Evolutionary conservation across 2,329 filamentous ascomycete genomes (phyloP), one percentile per base, ranked within the genome.

Genomic region (Fusarium decemcellulare): DNA sequence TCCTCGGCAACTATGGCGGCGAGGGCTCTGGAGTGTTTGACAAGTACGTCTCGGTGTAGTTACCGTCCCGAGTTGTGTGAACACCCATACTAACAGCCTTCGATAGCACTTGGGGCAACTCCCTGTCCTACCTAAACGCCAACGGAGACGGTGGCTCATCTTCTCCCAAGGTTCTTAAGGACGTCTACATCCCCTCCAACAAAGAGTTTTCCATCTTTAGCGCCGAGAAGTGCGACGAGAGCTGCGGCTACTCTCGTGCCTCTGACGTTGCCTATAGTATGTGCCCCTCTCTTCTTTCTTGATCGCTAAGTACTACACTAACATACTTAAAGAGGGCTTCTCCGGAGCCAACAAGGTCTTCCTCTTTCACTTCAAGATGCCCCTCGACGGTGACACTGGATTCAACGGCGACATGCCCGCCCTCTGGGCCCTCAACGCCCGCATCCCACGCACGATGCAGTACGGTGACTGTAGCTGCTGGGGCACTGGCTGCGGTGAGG

Each of bases 401-500:
- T 83, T 83, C 73, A 87, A 90, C 74, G 82, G 77, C 43, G 89
- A 94, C 79, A 92, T 92, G 86, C 92, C 92, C 9, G 90, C 92
- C 43, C 86, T 91, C 78, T 95, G 93, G 93, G 82, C 91, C 52
- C 87, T 95, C 64, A 95, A 95, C 80, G 90, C 88, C 16, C 85
- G 88, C 64, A 93, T 95, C 65, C 89, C 92, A 29, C 89, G 90
- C 64, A 90, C 91, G 6, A 82, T 86, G 6, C 92, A 94, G 78
- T 94, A 94, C 81, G 85, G 85, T 67, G 81, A 81, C 3, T 95
- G 92, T 84, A 92, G 88, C 63, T 95, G 93, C 84, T 94, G 92
- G 92, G 80, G 79, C 12, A 84, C 81, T 76, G 74, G 88, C 39
- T 94, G 92, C 76, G 92, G 91, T 72, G 93, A 95, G 81, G 88